Percentiles rank a stretch among this genome's conserved stretches.
phyloP scores from a whole-genome alignment of 495 filamentous ascomycete species.

The Trichoderma asperelloides region DNA sequence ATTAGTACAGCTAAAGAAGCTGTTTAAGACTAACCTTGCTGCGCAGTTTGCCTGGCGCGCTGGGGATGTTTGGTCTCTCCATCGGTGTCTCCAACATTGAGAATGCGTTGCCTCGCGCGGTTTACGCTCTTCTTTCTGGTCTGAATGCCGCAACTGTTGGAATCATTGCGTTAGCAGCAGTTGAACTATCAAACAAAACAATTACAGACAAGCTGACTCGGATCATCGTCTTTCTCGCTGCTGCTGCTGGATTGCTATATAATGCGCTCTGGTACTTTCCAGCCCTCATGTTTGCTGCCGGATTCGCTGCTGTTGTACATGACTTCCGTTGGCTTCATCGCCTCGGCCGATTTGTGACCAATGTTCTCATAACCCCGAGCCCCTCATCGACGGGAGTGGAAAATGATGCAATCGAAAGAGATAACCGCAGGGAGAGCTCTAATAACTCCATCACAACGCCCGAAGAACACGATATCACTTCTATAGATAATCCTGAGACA shows the following conservation, averaged over 20 bases:
- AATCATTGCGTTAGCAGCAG: slow-evolving; percentile 68
- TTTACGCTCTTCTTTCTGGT: slow-evolving; percentile 69
- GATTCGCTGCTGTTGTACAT: slow-evolving; percentile 48
- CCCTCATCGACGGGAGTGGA: background rate
- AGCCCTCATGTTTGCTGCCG: slow-evolving; percentile 51
- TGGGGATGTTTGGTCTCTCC: slow-evolving; percentile 67
- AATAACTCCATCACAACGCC: background rate
- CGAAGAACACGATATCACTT: background rate
- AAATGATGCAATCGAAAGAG: background rate
- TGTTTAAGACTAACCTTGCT: background rate
- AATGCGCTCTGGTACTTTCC: slow-evolving; percentile 82
- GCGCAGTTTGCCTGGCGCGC: slow-evolving; percentile 58
- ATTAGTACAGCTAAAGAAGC: background rate
- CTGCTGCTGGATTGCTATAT: slow-evolving; percentile 61
- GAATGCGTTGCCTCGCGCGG: slow-evolving; percentile 51
- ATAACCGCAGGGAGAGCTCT: background rate
- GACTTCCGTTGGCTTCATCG: slow-evolving; percentile 48
- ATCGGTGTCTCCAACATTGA: slow-evolving; percentile 56
- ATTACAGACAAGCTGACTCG: slow-evolving; percentile 66
- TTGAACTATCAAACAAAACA: slow-evolving; percentile 63
- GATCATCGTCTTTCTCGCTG: slow-evolving; percentile 61
- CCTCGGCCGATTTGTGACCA: slow-evolving; percentile 14
- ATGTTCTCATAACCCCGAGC: background rate
- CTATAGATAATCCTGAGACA: slow-evolving; percentile 21
- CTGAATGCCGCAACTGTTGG: slow-evolving; percentile 74